These are phyloP conservation scores for Mycena metata DNA, from an alignment of 768 basidiomycete species.

Conservation along the genomic window DNA sequence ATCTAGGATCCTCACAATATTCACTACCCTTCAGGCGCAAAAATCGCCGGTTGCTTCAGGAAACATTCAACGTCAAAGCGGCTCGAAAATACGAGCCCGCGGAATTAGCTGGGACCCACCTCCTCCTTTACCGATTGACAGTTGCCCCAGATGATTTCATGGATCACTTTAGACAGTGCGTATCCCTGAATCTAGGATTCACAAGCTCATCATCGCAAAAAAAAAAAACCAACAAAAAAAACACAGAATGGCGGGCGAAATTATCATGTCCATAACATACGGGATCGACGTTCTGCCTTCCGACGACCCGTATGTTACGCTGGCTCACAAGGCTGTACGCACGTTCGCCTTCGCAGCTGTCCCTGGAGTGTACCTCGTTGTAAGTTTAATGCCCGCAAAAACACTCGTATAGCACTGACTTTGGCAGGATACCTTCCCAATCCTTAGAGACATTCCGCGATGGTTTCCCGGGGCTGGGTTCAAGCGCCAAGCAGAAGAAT, in stretches of 20 bases:
- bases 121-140: constrained; percentile 49
- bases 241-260: constrained; percentile 50
- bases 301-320: constrained; percentile 49
- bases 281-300: constrained; percentile 49
- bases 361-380: constrained; percentile 50
- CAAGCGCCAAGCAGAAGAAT: constrained; percentile 56
- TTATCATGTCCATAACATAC: constrained; percentile 51
- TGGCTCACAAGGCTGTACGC: constrained; percentile 42
- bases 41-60: constrained; percentile 4
- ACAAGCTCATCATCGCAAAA: constrained; percentile 1
- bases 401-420: neutral
- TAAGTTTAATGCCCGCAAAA: constrained; percentile 6
- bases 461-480: constrained; percentile 53
- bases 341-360: constrained; percentile 42
- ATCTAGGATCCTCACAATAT: neutral
- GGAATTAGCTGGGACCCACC: constrained; percentile 35
- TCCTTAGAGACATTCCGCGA: constrained; percentile 41
- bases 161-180: constrained; percentile 53
- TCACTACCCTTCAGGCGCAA: constrained; percentile 1
- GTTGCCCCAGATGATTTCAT: constrained; percentile 49
- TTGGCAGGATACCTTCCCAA: constrained; percentile 1
- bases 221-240: too few relatives aligned
- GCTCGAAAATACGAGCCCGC: constrained; percentile 13
- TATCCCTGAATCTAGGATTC: constrained; percentile 19
- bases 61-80: constrained; percentile 5